These are phyloP conservation scores for Carex arenaria DNA, from an alignment of 202 grass and related monocot species.

Conservation along the genomic window DNA sequence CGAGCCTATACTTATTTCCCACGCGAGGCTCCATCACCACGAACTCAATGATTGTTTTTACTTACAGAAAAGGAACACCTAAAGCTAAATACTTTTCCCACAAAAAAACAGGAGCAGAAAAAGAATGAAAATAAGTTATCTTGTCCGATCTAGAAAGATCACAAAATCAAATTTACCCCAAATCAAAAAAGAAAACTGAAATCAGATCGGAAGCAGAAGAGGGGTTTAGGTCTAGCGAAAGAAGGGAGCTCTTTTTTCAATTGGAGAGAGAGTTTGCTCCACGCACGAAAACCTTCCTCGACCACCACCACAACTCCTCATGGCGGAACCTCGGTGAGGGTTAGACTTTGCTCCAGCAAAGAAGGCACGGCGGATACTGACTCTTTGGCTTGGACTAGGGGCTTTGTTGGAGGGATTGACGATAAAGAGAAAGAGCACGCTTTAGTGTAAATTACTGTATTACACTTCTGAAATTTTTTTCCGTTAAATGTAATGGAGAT, in stretches of 20 bases:
- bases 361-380: background rate
- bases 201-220: background rate
- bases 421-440: too few relatives aligned
- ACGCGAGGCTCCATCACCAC: slow-evolving; percentile 74
- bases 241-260: too few relatives aligned
- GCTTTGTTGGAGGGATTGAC: too few relatives aligned
- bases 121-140: slow-evolving; percentile 19
- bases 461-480: too few relatives aligned
- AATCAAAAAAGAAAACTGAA: slow-evolving; percentile 1
- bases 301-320: slow-evolving; percentile 20
- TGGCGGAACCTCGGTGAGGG: background rate
- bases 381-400: too few relatives aligned
- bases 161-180: slow-evolving; percentile 7
- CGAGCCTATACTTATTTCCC: slow-evolving; percentile 85
- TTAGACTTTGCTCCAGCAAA: slow-evolving; percentile 19
- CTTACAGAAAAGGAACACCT: background rate
- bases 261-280: background rate
- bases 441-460: too few relatives aligned
- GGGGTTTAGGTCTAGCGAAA: too few relatives aligned
- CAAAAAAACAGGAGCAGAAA: slow-evolving; percentile 18
- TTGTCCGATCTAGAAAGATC: slow-evolving; percentile 33
- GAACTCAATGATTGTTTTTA: slow-evolving; percentile 8
- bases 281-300: slow-evolving; percentile 31
- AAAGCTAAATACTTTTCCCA: slow-evolving; percentile 25
- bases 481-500: too few relatives aligned